A percentile compares a stretch with the other conserved stretches of the same genome.
phyloP scores from a whole-genome alignment of 495 filamentous ascomycete species.

The Daldinia loculata region DNA sequence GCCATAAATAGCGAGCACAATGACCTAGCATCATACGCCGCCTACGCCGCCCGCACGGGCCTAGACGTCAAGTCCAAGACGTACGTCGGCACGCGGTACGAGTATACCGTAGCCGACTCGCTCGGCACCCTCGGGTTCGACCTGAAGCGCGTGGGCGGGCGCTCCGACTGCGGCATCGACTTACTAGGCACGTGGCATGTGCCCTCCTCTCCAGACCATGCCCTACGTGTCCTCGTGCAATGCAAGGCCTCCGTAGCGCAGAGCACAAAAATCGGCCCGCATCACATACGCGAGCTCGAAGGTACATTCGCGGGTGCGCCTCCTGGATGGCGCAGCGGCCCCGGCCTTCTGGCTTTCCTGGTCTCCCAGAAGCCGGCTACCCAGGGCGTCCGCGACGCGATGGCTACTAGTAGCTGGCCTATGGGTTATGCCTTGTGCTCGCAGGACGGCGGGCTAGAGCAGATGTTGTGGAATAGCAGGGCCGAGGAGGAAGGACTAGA shows the following conservation, averaged over 20 bases:
- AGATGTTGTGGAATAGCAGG: conserved; percentile 75
- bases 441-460: conserved; percentile 59
- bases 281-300: conserved; percentile 82
- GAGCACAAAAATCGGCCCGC: conserved; percentile 65
- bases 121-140: conserved; percentile 70
- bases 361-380: conserved; percentile 60
- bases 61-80: conserved; percentile 60
- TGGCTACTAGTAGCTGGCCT: conserved; percentile 71
- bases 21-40: conserved; percentile 74
- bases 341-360: conserved; percentile 69
- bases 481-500: conserved; percentile 71
- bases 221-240: conserved; percentile 75
- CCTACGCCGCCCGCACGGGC: conserved; percentile 68
- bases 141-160: conserved; percentile 76
- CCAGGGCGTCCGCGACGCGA: conserved; percentile 67
- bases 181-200: conserved; percentile 82
- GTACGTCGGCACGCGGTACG: conserved; percentile 72
- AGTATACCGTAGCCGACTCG: conserved; percentile 74
- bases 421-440: conserved; percentile 66
- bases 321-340: conserved; percentile 68
- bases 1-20: conserved; percentile 64
- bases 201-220: conserved; percentile 51
- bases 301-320: conserved; percentile 78
- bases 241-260: conserved; percentile 69
- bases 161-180: conserved; percentile 82